Evolutionary conservation across 2,329 filamentous ascomycete species (phyloP).

Genomic region (Aspergillus tubingensis): DNA sequence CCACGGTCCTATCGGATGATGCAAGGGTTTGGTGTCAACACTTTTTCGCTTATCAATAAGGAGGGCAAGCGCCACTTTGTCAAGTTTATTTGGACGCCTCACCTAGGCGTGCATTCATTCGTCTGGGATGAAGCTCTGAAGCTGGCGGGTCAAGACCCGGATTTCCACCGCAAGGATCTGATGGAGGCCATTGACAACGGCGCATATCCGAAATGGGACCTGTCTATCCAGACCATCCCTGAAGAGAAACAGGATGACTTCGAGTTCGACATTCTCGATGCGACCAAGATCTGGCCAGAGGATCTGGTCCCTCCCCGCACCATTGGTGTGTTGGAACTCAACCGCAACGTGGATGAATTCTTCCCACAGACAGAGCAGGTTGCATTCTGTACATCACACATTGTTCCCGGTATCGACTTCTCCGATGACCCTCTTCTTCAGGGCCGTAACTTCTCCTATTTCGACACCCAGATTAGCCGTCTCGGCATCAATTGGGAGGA

Average conservation of each 20-base stretch:
- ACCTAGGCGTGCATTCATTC: constrained; percentile 35
- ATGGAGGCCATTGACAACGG: constrained; percentile 72
- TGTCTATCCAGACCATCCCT: constrained; percentile 74
- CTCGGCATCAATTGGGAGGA: constrained; percentile 76
- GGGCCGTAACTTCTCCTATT: constrained; percentile 68
- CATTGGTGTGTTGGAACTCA: constrained; percentile 76
- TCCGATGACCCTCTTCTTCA: constrained; percentile 74
- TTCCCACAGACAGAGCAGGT: constrained; percentile 81
- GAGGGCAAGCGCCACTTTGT: constrained; percentile 36
- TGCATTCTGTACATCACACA: constrained; percentile 77
- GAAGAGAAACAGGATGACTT: constrained; percentile 73
- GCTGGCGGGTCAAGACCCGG: constrained; percentile 71
- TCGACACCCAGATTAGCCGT: constrained; percentile 60
- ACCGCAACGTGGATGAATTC: constrained; percentile 77
- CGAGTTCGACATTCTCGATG: constrained; percentile 81
- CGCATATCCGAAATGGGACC: constrained; percentile 73
- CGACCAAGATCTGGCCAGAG: constrained; percentile 84
- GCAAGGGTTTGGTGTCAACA: constrained; percentile 40
- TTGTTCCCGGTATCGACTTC: constrained; percentile 76
- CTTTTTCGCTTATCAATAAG: constrained; percentile 33
- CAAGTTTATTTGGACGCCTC: constrained; percentile 37
- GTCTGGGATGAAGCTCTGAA: constrained; percentile 71
- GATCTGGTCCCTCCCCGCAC: constrained; percentile 72
- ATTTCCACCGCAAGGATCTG: constrained; percentile 79
- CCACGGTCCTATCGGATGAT: constrained; percentile 38